Evolutionary conservation across 2,329 filamentous ascomycete genomes (phyloP).

Genomic region (Pezicula neosporulosa): DNA sequence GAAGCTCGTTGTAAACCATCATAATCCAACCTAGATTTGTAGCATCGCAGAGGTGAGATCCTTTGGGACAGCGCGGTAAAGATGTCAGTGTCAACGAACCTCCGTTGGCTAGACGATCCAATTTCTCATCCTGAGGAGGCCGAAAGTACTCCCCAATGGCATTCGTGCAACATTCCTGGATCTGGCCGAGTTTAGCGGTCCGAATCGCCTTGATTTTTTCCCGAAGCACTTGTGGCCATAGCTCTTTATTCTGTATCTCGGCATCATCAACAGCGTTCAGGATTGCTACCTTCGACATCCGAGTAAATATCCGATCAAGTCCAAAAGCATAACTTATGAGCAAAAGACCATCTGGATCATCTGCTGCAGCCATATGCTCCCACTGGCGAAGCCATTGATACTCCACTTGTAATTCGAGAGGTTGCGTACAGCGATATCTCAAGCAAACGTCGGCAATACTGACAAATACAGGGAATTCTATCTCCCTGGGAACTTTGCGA

Average conservation of each 20-base stretch:
- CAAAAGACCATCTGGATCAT: slow-evolving; percentile 46
- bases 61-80: slow-evolving; percentile 44
- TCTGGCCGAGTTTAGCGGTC: slow-evolving; percentile 46
- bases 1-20: slow-evolving; percentile 45
- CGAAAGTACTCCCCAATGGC: slow-evolving; percentile 44
- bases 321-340: slow-evolving; percentile 53
- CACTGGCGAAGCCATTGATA: slow-evolving; percentile 49
- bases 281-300: slow-evolving; percentile 46
- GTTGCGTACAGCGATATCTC: slow-evolving; percentile 47
- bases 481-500: slow-evolving; percentile 40
- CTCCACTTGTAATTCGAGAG: slow-evolving; percentile 47
- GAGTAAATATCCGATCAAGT: slow-evolving; percentile 42
- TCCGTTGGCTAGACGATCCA: slow-evolving; percentile 12
- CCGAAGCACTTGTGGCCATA: slow-evolving; percentile 44
- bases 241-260: slow-evolving; percentile 36
- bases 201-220: slow-evolving; percentile 46
- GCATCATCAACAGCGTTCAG: slow-evolving; percentile 41
- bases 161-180: slow-evolving; percentile 41
- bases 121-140: slow-evolving; percentile 8
- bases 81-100: slow-evolving; percentile 31
- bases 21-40: slow-evolving; percentile 52
- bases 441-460: slow-evolving; percentile 48
- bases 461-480: slow-evolving; percentile 46
- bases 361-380: slow-evolving; percentile 42
- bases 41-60: slow-evolving; percentile 48